These are phyloP conservation scores for Calonectria henricotiae DNA, from an alignment of 2,329 filamentous ascomycete genomes.

Conservation along the genomic window DNA sequence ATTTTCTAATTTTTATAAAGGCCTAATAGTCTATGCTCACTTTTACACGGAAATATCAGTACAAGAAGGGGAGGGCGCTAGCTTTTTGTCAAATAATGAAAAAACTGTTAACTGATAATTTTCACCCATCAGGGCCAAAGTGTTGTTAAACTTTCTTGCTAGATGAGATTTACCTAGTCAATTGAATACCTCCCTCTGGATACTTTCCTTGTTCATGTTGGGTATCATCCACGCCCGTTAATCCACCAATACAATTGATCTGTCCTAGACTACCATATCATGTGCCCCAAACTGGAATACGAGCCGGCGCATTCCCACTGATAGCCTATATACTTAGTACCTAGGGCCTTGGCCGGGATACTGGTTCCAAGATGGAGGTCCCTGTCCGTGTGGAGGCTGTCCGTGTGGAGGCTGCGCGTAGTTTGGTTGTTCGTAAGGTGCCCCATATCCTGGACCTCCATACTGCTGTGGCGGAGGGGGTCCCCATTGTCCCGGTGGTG, in stretches of 20 bases:
- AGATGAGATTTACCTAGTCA: conserved; percentile 31
- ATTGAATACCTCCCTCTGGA: conserved; percentile 33
- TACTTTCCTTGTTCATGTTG: conserved; percentile 25
- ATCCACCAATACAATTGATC: conserved; percentile 6
- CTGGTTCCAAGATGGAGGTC: conserved; percentile 56
- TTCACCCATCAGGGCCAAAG: not conserved
- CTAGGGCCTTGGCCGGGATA: conserved; percentile 60
- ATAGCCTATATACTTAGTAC: conserved; percentile 49
- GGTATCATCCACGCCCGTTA: conserved; percentile 33
- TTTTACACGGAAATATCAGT: no score
- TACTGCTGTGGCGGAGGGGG: conserved; percentile 53
- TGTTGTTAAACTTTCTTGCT: conserved; percentile 21
- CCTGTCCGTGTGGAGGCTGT: conserved; percentile 43
- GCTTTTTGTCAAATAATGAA: no score
- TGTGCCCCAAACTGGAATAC: conserved; percentile 10
- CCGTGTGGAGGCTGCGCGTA: conserved; percentile 50
- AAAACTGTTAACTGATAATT: no score
- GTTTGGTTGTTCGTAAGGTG: conserved; percentile 48
- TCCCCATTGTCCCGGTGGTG: conserved; percentile 54
- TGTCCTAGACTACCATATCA: conserved; percentile 10
- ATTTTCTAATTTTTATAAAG: no score
- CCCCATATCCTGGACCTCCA: conserved; percentile 49
- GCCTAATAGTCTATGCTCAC: no score
- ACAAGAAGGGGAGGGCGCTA: no score
- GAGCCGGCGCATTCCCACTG: not conserved